A percentile compares a stretch with the other conserved stretches of the same genome.
Evolutionary conservation across 352 stramenopile species (phyloP).

Genomic region (Globisporangium takayamanum): DNA sequence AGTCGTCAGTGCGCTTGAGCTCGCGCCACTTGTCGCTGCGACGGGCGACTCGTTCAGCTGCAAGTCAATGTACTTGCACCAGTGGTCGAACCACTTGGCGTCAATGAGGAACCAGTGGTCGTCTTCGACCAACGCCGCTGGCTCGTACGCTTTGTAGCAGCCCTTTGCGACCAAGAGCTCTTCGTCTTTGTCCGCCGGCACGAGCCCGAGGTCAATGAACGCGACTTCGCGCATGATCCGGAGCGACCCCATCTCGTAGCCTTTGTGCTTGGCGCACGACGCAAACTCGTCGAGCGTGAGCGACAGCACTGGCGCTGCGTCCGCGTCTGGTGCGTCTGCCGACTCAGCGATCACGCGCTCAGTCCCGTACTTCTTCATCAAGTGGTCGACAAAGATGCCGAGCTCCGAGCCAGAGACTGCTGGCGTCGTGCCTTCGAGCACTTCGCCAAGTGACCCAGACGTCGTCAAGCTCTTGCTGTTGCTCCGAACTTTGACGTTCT

Average conservation of each 20-base stretch:
- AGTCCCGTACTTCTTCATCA: slow-evolving; percentile 56
- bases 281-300: slow-evolving; percentile 70
- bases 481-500: slow-evolving; percentile 37
- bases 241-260: slow-evolving; percentile 72
- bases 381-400: slow-evolving; percentile 67
- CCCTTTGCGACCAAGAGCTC: slow-evolving; percentile 63
- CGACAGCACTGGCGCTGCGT: slow-evolving; percentile 27
- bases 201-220: slow-evolving; percentile 75
- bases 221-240: slow-evolving; percentile 81
- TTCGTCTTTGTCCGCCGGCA: slow-evolving; percentile 71
- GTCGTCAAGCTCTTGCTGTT: slow-evolving; percentile 35
- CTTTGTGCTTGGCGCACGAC: slow-evolving; percentile 49
- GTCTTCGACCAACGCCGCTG: slow-evolving; percentile 59
- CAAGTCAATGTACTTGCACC: slow-evolving; percentile 71
- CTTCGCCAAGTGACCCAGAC: slow-evolving; percentile 43
- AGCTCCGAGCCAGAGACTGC: slow-evolving; percentile 77
- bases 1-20: slow-evolving; percentile 10
- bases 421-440: slow-evolving; percentile 50
- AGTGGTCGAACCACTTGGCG: slow-evolving; percentile 81
- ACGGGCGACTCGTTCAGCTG: slow-evolving; percentile 14
- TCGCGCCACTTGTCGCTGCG: slow-evolving; percentile 24
- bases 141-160: slow-evolving; percentile 77
- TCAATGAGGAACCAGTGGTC: slow-evolving; percentile 83
- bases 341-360: slow-evolving; percentile 21
- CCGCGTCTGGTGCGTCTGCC: slow-evolving; percentile 15